Base-by-base conservation (phyloP, 257 asterid genomes). In the Mitragyna speciosa region DNA sequence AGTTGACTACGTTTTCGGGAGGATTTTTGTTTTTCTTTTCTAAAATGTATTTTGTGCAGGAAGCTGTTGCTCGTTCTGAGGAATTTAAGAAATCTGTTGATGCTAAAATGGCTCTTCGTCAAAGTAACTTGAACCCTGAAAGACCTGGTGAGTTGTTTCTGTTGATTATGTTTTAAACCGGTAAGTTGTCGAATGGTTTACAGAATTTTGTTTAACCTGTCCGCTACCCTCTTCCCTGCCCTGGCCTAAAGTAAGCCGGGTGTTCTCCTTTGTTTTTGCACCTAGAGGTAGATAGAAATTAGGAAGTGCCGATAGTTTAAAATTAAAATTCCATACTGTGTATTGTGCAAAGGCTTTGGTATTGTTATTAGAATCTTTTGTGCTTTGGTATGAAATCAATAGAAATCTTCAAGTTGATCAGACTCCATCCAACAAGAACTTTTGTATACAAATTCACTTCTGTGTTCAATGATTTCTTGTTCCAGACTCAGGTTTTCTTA, bases 71-170 rank as follows among this genome's bases (percentile, higher is more conserved):
- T 83, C 97, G 99, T 81, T 93, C 84, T 0, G 98, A 94, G 88
- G 99, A 96, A 85, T 87, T 94, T 78, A 94, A 89, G 94, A 96
- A 91, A 87, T 91, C 97, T 4, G 78, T 92, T 71, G 97, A 96
- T 83, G 91, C 95, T 24, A 96, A 94, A 82, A 81, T 89, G 89
- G 85, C 83, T 48, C 90, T 96, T 70, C 93, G 98, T 24, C 92
- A 84, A 86, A 90, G 81, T 87, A 96, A 96, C 86, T 76, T 92
- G 89, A 92, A 92, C 79, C 95, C 97, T 31, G 98, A 96, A 78
- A 89, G 97, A 78, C 98, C 99, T 86, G 99, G 98, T 96, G 82
- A 58, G 84, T 79, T 12, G 78, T 58, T 83, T 54, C 26, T 77
- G 70, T 75, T 17, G 41, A 36, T 36, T 39, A 65, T 48, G 70